Base-by-base conservation (phyloP, 805 yeast genomes). In the Metschnikowia lunata region DNA sequence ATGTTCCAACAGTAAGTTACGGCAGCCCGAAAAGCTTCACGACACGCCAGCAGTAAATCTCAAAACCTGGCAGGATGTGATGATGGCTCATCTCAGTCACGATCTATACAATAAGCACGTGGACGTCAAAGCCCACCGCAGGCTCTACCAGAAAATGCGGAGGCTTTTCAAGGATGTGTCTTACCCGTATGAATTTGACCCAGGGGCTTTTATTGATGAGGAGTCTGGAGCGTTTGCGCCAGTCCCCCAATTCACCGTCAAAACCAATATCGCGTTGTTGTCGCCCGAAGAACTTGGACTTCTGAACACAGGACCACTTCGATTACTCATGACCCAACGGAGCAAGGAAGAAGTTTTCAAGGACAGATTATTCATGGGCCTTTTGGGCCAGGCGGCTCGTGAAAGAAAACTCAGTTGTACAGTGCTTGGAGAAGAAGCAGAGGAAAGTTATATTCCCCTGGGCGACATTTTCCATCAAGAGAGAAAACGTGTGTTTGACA, bases 101-200 rank as follows among this genome's bases (percentile, higher is more conserved):
- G 44, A 36, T 13, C 45, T 39, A 15, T 30, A 33, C 14, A 32
- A 36, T 10, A 29, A 34, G 8, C 14, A 13, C 4, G 43, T 39
- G 6, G 40, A 45, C 13, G 26, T 53, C n/a, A 45, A 38, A 1
- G 14, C 43, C 12, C 52, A 52, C 34, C 40, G 46, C 12, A 40
- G 42, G 3, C 39, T 60, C 23, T 63, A 63, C 47, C 42, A 48
- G 6, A 49, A 50, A 39, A 60, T 67, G 46, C 62, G 63, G 26
- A 30, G 42, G 10, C 39, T 64, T 35, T 67, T 70, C 35, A 54
- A 53, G 8, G 51, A 58, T 8, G 54, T 54, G 1, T 39, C 45
- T 8, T 67, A 55, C 45, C 48, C 53, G 12, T 69, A 69, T 41
- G 62, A 65, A 34, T 60, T 56, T 37, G 63, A 62, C 11, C 52